Percentiles rank a stretch among this genome's conserved stretches.
These are phyloP conservation scores for Pterulicium gracile DNA, from an alignment of 1,284 basidiomycete genomes.

Conservation along the genomic window DNA sequence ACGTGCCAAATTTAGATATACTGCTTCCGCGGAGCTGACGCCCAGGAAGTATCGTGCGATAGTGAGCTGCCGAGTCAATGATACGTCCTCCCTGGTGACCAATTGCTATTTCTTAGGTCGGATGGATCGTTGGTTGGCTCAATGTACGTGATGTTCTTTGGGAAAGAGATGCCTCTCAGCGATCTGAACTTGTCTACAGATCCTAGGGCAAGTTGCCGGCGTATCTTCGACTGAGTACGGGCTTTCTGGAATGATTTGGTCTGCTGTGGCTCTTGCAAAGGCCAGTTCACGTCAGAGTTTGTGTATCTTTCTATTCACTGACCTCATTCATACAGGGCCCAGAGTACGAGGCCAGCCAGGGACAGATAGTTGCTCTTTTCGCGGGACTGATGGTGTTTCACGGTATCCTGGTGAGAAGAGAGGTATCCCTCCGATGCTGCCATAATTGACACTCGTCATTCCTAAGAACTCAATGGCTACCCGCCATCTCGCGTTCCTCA, in stretches of 20 bases:
- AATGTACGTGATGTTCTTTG: constrained; percentile 70
- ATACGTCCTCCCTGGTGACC: constrained; percentile 7
- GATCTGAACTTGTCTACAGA: constrained; percentile 6
- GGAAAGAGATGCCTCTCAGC: background rate
- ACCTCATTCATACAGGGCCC: constrained; percentile 28
- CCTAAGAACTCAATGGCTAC: constrained; percentile 76
- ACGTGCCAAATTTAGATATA: constrained; percentile 41
- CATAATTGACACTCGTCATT: constrained; percentile 1
- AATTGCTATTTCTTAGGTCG: constrained; percentile 32
- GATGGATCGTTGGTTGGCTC: constrained; percentile 79
- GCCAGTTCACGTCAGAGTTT: constrained; percentile 24
- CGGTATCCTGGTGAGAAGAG: constrained; percentile 43
- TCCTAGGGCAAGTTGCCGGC: constrained; percentile 63
- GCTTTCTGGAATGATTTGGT: constrained; percentile 82
- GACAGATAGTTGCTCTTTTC: constrained; percentile 70
- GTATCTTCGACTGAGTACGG: constrained; percentile 86
- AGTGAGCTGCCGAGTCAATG: constrained; percentile 20
- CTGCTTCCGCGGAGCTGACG: constrained; percentile 67
- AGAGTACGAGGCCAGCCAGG: constrained; percentile 37
- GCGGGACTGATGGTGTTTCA: constrained; percentile 64
- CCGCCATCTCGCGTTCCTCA: constrained; percentile 67
- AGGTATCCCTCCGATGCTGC: background rate
- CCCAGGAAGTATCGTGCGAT: constrained; percentile 58
- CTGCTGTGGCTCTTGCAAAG: constrained; percentile 53
- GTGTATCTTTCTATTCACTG: no score